Percentiles rank a stretch among this genome's conserved stretches.
These are phyloP conservation scores for Thuja plicata DNA, from an alignment of 83 land plant genomes.

Conservation along the genomic window DNA sequence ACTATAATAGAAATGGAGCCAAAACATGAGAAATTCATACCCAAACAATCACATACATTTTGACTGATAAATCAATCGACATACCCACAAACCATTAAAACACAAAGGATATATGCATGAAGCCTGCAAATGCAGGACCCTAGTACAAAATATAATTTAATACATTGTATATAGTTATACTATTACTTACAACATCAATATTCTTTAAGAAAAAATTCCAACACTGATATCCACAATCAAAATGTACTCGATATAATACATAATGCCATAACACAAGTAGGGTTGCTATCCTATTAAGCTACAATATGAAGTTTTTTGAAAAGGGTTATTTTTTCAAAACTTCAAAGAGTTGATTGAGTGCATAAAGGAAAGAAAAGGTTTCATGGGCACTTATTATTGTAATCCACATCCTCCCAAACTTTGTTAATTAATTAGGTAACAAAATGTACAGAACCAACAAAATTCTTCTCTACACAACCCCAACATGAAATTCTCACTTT, in stretches of 20 bases:
- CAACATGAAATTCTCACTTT: background rate
- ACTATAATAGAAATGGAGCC: background rate
- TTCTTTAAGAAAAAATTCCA: background rate
- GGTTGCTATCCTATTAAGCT: background rate
- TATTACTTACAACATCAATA: background rate
- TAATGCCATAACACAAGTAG: background rate
- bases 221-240: background rate
- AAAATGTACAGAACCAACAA: background rate
- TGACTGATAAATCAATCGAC: background rate
- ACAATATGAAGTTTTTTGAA: background rate
- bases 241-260: background rate
- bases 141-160: background rate
- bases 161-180: background rate
- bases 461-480: background rate
- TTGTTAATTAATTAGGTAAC: background rate
- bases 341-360: background rate
- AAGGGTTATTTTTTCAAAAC: slow-evolving; percentile 10
- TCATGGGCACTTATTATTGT: background rate
- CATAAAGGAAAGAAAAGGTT: background rate
- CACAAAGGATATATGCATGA: background rate
- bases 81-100: background rate
- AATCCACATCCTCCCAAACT: background rate
- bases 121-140: background rate
- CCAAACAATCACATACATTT: background rate
- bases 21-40: background rate